phyloP scores from a whole-genome alignment of 306 rosid genomes.

The Ormosia semicastrata region DNA sequence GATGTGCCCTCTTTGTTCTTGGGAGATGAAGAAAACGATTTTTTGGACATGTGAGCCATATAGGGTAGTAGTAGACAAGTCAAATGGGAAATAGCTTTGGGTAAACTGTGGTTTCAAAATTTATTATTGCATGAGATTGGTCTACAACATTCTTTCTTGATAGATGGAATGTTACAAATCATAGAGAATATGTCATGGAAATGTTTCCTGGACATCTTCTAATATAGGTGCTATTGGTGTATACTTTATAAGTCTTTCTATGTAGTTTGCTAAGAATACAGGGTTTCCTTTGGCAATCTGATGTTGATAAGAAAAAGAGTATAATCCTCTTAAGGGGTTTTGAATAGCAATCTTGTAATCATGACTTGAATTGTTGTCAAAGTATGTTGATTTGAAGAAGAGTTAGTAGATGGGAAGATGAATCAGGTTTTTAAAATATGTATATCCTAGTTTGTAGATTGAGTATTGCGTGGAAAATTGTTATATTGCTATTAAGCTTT shows the following conservation, averaged over 20 bases:
- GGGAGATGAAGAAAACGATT: neutral
- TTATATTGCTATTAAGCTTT: neutral
- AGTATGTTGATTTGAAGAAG: conserved; percentile 4
- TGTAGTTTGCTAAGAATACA: neutral
- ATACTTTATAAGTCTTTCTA: neutral
- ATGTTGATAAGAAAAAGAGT: neutral
- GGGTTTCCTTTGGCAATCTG: neutral
- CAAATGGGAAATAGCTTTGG: neutral
- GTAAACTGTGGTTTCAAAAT: neutral
- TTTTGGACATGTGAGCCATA: neutral
- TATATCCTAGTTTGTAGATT: neutral
- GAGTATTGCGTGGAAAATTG: neutral
- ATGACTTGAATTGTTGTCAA: conserved; percentile 3
- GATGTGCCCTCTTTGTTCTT: neutral
- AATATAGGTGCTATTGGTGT: neutral
- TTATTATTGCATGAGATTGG: neutral
- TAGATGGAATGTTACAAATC: neutral
- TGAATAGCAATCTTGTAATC: neutral
- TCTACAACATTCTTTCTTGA: neutral
- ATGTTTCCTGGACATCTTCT: conserved; percentile 5
- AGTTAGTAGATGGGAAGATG: neutral
- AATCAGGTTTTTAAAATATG: neutral
- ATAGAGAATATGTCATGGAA: neutral
- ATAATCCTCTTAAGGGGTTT: neutral
- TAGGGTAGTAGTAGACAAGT: neutral